Evolutionary conservation across 768 basidiomycete genomes (phyloP).

Genomic region (Cubamyces lactineus): DNA sequence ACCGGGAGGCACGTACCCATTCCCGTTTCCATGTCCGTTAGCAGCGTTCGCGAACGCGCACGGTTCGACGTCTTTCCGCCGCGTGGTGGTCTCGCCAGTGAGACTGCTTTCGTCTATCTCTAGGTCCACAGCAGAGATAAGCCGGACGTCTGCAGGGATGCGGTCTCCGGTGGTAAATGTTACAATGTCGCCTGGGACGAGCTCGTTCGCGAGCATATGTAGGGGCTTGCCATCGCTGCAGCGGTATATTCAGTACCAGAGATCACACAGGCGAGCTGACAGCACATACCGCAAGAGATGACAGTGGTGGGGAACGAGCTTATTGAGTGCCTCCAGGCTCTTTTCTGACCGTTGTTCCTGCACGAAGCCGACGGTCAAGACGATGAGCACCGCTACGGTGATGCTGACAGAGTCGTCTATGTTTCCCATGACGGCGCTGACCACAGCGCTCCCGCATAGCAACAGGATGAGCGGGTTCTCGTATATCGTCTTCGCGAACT

Average conservation of each 20-base stretch:
- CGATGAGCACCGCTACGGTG: conserved; percentile 88
- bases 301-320: conserved; percentile 96
- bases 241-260: conserved; percentile 16
- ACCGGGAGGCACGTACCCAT: conserved; percentile 31
- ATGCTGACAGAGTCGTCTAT: conserved; percentile 94
- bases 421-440: conserved; percentile 95
- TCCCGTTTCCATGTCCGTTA: conserved; percentile 23
- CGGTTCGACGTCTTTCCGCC: conserved; percentile 63
- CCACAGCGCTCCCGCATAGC: conserved; percentile 84
- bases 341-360: conserved; percentile 96
- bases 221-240: conserved; percentile 60
- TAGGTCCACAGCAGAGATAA: conserved; percentile 79
- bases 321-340: conserved; percentile 92
- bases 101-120: conserved; percentile 96
- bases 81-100: conserved; percentile 89
- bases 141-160: conserved; percentile 89
- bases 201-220: conserved; percentile 91
- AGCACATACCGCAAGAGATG: conserved; percentile 70
- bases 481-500: conserved; percentile 95
- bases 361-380: conserved; percentile 94
- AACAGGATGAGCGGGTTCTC: conserved; percentile 92
- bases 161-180: conserved; percentile 91
- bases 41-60: conserved; percentile 48
- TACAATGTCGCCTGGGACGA: conserved; percentile 95
- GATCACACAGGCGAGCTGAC: neutral